phyloP scores from a whole-genome alignment of 148 eudicot species.

The Vaccinium corymbosum region DNA sequence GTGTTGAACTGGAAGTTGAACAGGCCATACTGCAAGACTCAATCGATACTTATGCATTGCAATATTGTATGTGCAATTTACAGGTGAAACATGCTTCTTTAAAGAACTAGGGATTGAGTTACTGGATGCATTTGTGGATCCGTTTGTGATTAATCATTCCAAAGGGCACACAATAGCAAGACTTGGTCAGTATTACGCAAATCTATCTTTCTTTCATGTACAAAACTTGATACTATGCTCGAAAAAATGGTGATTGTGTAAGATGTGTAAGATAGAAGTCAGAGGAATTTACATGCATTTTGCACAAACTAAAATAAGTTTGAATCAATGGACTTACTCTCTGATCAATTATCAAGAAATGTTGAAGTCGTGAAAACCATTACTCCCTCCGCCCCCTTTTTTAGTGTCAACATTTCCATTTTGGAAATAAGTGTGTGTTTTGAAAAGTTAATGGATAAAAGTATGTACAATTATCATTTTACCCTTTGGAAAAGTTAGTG shows the following conservation, averaged over 20 bases:
- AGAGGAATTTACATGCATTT: too few species aligned
- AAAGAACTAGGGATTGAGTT: conserved; percentile 9
- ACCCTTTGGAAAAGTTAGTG: too few species aligned
- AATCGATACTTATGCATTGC: neutral
- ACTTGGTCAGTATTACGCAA: conserved; percentile 18
- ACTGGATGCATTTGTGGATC: conserved; percentile 19
- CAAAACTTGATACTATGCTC: neutral
- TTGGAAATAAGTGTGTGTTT: too few species aligned
- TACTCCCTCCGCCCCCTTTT: too few species aligned
- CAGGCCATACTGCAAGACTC: neutral
- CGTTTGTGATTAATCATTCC: conserved; percentile 14
- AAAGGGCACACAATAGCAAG: conserved; percentile 20
- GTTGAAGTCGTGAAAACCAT: too few species aligned
- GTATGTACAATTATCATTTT: too few species aligned
- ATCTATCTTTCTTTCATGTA: neutral
- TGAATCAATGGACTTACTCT: too few species aligned
- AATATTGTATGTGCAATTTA: neutral
- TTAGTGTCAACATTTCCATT: too few species aligned
- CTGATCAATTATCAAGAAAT: too few species aligned
- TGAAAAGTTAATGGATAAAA: too few species aligned
- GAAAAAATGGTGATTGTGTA: neutral
- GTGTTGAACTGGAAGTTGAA: neutral
- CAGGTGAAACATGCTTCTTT: conserved; percentile 16
- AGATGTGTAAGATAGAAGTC: neutral
- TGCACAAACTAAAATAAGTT: too few species aligned